Percentiles rank a stretch among this genome's conserved stretches.
These are phyloP conservation scores for Fraxinus paxiana DNA, from an alignment of 305 asterid species.

Conservation along the genomic window DNA sequence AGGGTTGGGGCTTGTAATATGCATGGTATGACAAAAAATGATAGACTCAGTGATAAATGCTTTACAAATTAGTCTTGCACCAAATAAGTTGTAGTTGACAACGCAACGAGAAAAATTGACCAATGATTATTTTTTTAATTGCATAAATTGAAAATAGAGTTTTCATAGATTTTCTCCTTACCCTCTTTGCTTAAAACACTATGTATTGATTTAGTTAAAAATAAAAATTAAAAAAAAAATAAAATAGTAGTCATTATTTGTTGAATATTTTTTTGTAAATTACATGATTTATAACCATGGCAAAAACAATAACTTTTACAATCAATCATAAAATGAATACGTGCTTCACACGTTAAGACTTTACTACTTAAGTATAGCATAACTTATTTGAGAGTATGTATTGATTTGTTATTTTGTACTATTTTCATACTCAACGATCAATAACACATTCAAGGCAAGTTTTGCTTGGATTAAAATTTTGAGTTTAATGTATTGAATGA, in stretches of 20 bases:
- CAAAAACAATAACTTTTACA: neutral
- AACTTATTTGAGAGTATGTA: neutral
- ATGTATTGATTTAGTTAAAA: neutral
- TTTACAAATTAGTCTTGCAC: neutral
- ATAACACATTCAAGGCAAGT: neutral
- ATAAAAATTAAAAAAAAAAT: no score
- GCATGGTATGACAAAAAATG: neutral
- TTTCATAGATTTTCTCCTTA: neutral
- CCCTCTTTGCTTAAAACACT: neutral
- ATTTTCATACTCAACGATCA: neutral
- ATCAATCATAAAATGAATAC: neutral
- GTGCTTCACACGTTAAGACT: neutral
- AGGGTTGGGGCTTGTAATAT: neutral
- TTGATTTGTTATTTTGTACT: neutral
- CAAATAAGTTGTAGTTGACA: neutral
- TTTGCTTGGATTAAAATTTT: neutral
- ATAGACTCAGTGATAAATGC: neutral
- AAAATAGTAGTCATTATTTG: neutral
- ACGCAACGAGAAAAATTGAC: neutral
- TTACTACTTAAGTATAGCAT: neutral
- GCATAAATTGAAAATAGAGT: neutral
- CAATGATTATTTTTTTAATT: neutral
- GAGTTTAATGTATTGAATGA: neutral
- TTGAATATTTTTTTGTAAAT: neutral
- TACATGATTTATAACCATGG: no score